Base-by-base conservation (phyloP, 306 rosid species). In the Cicer yamashitae region DNA sequence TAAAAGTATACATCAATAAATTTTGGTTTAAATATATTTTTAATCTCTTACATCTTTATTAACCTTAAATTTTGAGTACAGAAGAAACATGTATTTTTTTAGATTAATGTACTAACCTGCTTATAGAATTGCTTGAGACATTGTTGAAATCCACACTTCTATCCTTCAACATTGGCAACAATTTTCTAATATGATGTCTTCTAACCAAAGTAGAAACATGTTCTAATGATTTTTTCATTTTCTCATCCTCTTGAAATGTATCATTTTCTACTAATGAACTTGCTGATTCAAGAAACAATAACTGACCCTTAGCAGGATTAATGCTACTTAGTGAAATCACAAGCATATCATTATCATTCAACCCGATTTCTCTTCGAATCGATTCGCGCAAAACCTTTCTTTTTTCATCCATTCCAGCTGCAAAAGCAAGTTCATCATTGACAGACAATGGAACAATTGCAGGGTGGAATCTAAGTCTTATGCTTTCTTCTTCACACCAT, bases 261-360 rank as follows among this genome's bases (percentile, higher is more conserved):
- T 71, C 74, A 64, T 74, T 76, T 76, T 83, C 83, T 14, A 84
- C 70, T 71, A 87, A 14, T 73, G 83, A 30, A 48, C 74, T 74
- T 67, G 89, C 93, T 66, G 97, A 89, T 77, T 88, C 89, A 83
- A 93, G 90, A 80, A 91, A 88, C 77, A 89, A 79, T 57, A 89
- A 81, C 79, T 93, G 98, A 62, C 98, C 98, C 84, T 93, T 93
- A 52, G 91, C 97, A 40, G 96, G 88, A 83, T 93, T 91, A 75
- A 93, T 91, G 79, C 98, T 91, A 80, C 98, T 91, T 13, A 93
- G 89, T 58, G 92, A 82, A 66, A 93, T 83, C 83, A 86, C 94
- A 76, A 93, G 91, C 89, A 89, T 85, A 70, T 91, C 98, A 59
- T 77, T 83, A 48, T 91, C 90, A 10, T 57, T 78, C 60, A 93